Conservation (phyloP, 2,329 filamentous ascomycete genomes). For the Paraphoma chrysanthemicola region DNA sequence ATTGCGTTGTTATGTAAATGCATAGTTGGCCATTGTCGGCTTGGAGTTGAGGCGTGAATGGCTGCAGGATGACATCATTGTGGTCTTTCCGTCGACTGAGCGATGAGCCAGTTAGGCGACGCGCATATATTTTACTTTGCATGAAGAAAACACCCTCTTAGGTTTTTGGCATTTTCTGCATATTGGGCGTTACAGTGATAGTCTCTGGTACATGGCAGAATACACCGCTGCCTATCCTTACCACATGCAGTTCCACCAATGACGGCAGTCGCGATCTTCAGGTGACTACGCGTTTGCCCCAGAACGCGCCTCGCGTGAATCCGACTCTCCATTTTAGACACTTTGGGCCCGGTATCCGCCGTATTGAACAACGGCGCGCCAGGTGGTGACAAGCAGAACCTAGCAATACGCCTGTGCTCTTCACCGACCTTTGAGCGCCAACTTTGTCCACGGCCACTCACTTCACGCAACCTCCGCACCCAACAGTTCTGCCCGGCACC, state of each 20-base stretch:
- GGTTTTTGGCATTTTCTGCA: too few relatives aligned
- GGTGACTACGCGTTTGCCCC: not conserved
- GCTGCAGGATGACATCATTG: not conserved
- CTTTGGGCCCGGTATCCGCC: too few relatives aligned
- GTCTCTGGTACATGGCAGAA: too few relatives aligned
- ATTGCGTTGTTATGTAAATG: conserved; percentile 53
- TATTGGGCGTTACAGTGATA: too few relatives aligned
- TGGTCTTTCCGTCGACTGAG: not conserved
- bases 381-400: not conserved
- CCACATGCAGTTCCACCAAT: not conserved
- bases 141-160: not conserved
- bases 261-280: not conserved
- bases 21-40: conserved; percentile 1
- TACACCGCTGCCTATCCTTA: not conserved
- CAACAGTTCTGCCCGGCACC: not conserved
- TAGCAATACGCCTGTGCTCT: conserved; percentile 9
- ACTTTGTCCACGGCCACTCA: not conserved
- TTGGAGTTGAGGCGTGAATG: conserved; percentile 17
- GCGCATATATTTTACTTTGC: not conserved
- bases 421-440: conserved; percentile 20
- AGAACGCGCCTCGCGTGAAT: not conserved
- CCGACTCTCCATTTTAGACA: too few relatives aligned
- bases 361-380: too few relatives aligned
- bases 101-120: not conserved
- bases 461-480: not conserved